Evolutionary conservation across 257 asterid genomes (phyloP), one percentile per base, ranked within the genome.

Genomic region (Solanum ossicruentum): DNA sequence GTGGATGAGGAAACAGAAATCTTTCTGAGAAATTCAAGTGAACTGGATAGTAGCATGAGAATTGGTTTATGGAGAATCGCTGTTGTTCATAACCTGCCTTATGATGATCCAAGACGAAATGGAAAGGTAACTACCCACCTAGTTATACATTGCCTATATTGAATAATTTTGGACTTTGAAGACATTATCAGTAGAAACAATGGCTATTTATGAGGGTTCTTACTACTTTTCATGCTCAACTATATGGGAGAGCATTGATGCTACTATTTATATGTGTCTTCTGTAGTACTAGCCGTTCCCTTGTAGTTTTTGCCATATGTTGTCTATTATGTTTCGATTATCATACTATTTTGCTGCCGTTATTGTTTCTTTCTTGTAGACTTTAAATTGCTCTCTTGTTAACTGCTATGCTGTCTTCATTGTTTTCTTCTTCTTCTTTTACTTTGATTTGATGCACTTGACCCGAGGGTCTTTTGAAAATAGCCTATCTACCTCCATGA

Each of bases 41-140:
- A 93, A 86, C 89, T 94, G 82, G 93, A 93, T 71, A 85, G 88
- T 87, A 90, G 89, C 91, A 91, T 87, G 85, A 96, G 90, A 88
- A 93, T 90, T 87, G 98, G 98, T 57, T 69, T 93, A 78, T 96
- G 99, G 99, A 92, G 96, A 87, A 91, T 93, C 61, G 92, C 92
- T 66, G 93, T 93, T 54, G 98, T 94, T 82, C 95, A 47, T 83
- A 92, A 96, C 85, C 91, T 94, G 51, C 99, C 99, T 79, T 96
- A 93, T 85, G 84, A 91, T 26, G 99, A 94, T 86, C 96, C 99
- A 43, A 91, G 99, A 84, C 97, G 98, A 89, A 96, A 93, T 73
- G 98, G 99, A 87, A 96, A 96, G 98, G 99, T 96, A 88, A 91
- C 66, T 49, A 21, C 23, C 23, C 28, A 0, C 41, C 12, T 26